Evolutionary conservation across 345 rosid genomes (phyloP), one percentile per base, ranked within the genome.

Genomic region (Populus euphratica): DNA sequence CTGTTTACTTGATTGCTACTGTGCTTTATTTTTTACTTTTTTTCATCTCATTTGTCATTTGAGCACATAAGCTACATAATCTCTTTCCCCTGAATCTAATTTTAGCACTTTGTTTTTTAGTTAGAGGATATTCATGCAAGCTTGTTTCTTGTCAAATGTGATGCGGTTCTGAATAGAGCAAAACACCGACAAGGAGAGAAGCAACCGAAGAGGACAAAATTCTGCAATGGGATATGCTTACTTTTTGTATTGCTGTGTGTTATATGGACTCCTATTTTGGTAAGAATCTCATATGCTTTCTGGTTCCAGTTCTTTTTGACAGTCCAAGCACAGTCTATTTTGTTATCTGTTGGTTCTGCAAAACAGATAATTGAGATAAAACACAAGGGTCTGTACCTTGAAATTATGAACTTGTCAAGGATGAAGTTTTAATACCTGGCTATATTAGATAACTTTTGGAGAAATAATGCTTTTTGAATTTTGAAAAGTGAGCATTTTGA

Each of bases 181-280:
- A 76, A 36, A 23, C 89, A 82, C 63, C 76, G 68, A 18, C 87
- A 78, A 52, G 89, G 89, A 61, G 80, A 86, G 25, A 86, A 80
- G 80, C 89, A 86, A 69, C 71, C 84, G n/a, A 84, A 78, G 70
- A 71, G 44, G 81, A 86, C 89, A 16, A 86, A 86, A 71, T 86
- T 82, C 77, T 84, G 82, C 72, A 79, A 83, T 70, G 89, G 89
- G 59, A 84, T 86, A 75, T 86, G 87, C 81, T 70, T 86, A 64
- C 84, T 86, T 75, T 81, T 80, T 17, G 73, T 84, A 33, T 41
- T 86, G 59, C 76, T 86, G 29, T 84, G 87, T 76, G 87, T 84
- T 20, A 84, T 86, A 52, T 86, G 89, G 89, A 79, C 85, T 76
- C 89, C 89, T 2, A 86, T 86, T 86, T 83, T 86, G 89, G 89